Conservation (phyloP, 257 asterid species). For the Plectranthus barbatus region DNA sequence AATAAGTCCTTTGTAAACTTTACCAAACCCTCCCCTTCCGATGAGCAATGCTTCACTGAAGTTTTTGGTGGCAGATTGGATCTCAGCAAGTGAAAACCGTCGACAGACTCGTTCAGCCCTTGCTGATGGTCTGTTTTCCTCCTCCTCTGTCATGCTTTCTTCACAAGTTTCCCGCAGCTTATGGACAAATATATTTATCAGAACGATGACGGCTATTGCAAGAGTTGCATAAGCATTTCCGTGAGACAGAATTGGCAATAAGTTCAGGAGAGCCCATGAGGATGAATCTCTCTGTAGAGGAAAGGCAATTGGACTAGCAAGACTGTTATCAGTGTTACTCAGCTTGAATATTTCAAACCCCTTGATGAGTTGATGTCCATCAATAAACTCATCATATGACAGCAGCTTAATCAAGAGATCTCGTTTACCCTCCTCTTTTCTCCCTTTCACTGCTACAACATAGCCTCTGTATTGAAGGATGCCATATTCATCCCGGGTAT, state of each 20-base stretch:
- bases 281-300: background rate
- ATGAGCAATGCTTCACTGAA: too few relatives aligned
- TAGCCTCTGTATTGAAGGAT: slow-evolving; percentile 41
- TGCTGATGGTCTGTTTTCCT: slow-evolving; percentile 18
- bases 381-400: background rate
- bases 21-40: too few relatives aligned
- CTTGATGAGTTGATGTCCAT: background rate
- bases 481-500: slow-evolving; percentile 26
- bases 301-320: slow-evolving; percentile 17
- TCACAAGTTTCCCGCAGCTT: slow-evolving; percentile 18
- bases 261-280: background rate
- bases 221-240: slow-evolving; percentile 19
- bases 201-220: slow-evolving; percentile 11
- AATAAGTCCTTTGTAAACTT: too few relatives aligned
- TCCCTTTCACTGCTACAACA: slow-evolving; percentile 13
- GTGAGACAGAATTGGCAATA: background rate
- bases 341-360: slow-evolving; percentile 20
- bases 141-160: slow-evolving; percentile 7
- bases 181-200: slow-evolving; percentile 19
- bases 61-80: background rate
- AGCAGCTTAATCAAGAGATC: background rate
- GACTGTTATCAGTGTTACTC: slow-evolving; percentile 38
- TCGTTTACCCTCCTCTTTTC: background rate
- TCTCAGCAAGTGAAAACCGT: slow-evolving; percentile 32
- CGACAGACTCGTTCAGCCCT: slow-evolving; percentile 20